These are phyloP conservation scores for Tillandsia leiboldiana DNA, from an alignment of 176 grass and related monocot genomes.

Conservation along the genomic window DNA sequence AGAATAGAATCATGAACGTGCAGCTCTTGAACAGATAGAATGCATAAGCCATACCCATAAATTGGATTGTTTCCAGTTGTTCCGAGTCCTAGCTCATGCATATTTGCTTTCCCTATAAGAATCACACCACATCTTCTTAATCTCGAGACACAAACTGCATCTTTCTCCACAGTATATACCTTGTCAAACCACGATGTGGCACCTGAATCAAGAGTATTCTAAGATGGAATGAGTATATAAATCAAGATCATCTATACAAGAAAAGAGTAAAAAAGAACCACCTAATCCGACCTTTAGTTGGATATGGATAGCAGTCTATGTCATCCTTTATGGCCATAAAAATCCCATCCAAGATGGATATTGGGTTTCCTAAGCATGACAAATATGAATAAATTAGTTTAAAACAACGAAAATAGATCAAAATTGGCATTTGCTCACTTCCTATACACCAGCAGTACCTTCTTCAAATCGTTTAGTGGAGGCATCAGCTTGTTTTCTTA, in stretches of 20 bases:
- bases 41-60: conserved; percentile 50
- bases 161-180: conserved; percentile 46
- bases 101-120: conserved; percentile 95
- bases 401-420: background rate
- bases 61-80: conserved; percentile 97
- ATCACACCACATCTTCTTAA: conserved; percentile 86
- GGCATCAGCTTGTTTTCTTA: conserved; percentile 75
- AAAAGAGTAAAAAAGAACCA: conserved; percentile 7
- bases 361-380: conserved; percentile 46
- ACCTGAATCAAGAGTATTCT: conserved; percentile 29
- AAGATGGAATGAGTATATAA: background rate
- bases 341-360: conserved; percentile 74
- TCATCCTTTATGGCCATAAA: conserved; percentile 94
- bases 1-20: background rate
- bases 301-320: conserved; percentile 86
- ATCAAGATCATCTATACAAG: background rate
- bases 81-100: conserved; percentile 95
- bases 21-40: background rate
- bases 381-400: background rate
- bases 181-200: conserved; percentile 75
- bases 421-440: conserved; percentile 2
- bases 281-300: conserved; percentile 53
- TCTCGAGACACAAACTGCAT: conserved; percentile 63
- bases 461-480: conserved; percentile 69
- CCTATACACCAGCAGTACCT: conserved; percentile 27